Percentiles rank a stretch among this genome's conserved stretches.
phyloP scores from a whole-genome alignment of 305 asterid genomes.

The Nicotiana rustica region DNA sequence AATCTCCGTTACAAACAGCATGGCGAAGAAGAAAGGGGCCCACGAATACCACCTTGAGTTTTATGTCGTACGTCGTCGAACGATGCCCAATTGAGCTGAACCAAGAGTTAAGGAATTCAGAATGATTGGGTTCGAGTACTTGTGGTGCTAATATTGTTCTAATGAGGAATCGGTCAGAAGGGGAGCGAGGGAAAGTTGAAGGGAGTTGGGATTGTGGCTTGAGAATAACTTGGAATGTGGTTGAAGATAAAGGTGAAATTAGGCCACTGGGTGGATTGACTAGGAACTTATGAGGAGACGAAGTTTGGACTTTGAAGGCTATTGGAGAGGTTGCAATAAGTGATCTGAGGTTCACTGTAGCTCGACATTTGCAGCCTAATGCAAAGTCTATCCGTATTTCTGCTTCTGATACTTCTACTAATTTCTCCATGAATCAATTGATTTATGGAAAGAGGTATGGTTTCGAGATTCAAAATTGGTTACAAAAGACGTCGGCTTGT shows the following conservation, averaged over 20 bases:
- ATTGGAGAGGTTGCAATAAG: constrained; percentile 55
- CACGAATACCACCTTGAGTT: constrained; percentile 83
- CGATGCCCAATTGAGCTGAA: constrained; percentile 57
- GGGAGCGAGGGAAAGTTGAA: constrained; percentile 78
- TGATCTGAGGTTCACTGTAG: constrained; percentile 64
- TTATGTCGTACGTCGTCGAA: constrained; percentile 56
- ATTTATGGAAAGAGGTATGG: background rate
- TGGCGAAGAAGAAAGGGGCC: constrained; percentile 71
- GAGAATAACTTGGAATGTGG: constrained; percentile 79
- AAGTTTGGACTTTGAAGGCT: constrained; percentile 85
- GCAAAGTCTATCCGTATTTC: constrained; percentile 71
- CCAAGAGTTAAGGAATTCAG: constrained; percentile 62
- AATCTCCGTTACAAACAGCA: constrained; percentile 58
- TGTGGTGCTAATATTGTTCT: constrained; percentile 59
- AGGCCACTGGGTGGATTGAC: constrained; percentile 88
- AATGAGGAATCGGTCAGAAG: constrained; percentile 81
- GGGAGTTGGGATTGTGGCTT: constrained; percentile 78
- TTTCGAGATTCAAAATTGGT: background rate
- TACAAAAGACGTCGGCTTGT: background rate
- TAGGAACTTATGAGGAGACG: constrained; percentile 89
- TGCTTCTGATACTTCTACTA: constrained; percentile 63
- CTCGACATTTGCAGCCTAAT: constrained; percentile 71
- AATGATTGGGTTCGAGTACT: constrained; percentile 36
- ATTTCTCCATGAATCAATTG: constrained; percentile 55
- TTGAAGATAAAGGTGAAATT: constrained; percentile 69